Base-by-base conservation (phyloP, 1,284 basidiomycete genomes). In the Gymnopus androsaceus region DNA sequence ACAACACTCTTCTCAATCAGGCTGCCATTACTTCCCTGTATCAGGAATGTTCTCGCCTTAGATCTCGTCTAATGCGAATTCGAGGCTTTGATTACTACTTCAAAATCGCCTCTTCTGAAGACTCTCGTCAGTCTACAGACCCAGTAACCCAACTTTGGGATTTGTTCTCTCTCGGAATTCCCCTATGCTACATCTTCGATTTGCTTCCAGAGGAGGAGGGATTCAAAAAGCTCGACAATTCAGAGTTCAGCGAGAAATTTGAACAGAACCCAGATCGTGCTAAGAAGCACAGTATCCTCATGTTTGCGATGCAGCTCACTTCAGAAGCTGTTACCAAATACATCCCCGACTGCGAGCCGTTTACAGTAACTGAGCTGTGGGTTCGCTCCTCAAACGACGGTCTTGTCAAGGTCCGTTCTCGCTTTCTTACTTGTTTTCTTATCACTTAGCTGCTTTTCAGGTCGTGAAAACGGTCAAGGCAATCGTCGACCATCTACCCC, bases 121-220 rank as follows among this genome's bases (percentile, higher is more conserved):
- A 84, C 63, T 76, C 84, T 19, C 81, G 90, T 58, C 84, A 85
- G 68, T 90, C 87, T 30, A 88, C 88, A 38, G 90, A 92, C 73
- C 88, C 89, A 38, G 96, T 99, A 64, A 89, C 92, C 40, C 93
- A 95, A 72, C 85, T 98, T 49, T 95, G 95, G 87, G 92, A 95
- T 68, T 87, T 91, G 68, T 92, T 99, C 74, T 88, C 94, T 34
- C 84, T 95, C 41, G 96, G 97, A 59, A 88, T 93, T 31, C 90
- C 95, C 34, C 88, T 99, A 60, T 96, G 94, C 76, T 95, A 90
- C 75, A 88, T 99, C 64, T 96, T 92, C 81, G 97, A 99, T 75
- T 85, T 90, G 67, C 86, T 96, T 56, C 90, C 90, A 28, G 81
- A 56, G 70, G 82, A 83, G 30, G 66, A 67, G 38, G 74, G 74